A percentile compares a stretch with the other conserved stretches of the same genome.
Conservation (phyloP, 2,329 filamentous ascomycete species). For the Ceratocystis lukuohia region DNA sequence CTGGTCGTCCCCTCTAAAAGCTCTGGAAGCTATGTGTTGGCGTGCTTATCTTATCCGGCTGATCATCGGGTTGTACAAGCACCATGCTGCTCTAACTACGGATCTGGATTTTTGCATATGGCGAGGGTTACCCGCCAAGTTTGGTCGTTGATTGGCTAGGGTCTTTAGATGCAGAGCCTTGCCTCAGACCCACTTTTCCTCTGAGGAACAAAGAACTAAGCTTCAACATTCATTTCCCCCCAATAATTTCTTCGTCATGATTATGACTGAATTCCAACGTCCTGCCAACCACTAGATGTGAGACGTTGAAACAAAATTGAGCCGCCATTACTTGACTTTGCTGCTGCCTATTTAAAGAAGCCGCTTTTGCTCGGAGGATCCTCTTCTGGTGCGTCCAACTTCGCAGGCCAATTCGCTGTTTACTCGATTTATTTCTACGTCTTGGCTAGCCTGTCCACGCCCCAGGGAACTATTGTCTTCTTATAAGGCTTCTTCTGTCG, state of each 20-base stretch:
- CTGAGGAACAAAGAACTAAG: neutral
- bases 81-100: too few species aligned
- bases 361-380: neutral
- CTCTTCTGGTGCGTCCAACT: neutral
- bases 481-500: neutral
- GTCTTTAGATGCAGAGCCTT: slow-evolving; percentile 2
- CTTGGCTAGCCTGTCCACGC: neutral
- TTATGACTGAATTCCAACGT: neutral
- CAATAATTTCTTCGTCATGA: neutral
- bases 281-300: neutral
- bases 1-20: neutral
- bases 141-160: neutral
- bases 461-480: too few species aligned
- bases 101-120: too few species aligned
- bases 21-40: neutral
- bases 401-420: neutral
- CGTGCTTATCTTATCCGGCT: slow-evolving; percentile 12
- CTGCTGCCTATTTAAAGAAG: neutral
- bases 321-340: neutral
- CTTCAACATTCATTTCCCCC: neutral
- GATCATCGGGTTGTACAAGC: neutral
- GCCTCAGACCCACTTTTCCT: neutral
- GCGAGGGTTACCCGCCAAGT: neutral
- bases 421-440: neutral
- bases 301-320: neutral